A percentile compares a stretch with the other conserved stretches of the same genome.
These are phyloP conservation scores for Monosporascus ibericus DNA, from an alignment of 2,329 filamentous ascomycete genomes.

Conservation along the genomic window DNA sequence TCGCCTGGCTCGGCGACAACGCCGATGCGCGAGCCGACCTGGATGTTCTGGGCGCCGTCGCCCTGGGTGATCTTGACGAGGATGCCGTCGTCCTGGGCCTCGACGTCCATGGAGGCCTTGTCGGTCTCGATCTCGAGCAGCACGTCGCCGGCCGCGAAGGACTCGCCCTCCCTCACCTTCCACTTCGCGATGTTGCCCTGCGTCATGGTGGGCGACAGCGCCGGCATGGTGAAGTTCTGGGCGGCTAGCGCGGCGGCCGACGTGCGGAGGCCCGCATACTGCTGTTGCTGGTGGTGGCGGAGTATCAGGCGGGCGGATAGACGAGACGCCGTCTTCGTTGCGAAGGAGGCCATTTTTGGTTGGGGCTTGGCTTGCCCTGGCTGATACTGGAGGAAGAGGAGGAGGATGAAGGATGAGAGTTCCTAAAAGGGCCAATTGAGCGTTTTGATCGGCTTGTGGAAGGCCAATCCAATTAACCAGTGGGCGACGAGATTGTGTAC, in stretches of 20 bases:
- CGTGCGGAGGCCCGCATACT: constrained; percentile 51
- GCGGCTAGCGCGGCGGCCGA: constrained; percentile 61
- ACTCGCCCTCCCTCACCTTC: constrained; percentile 83
- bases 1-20: constrained; percentile 78
- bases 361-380: constrained; percentile 7
- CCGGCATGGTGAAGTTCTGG: constrained; percentile 87
- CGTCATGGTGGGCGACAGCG: constrained; percentile 88
- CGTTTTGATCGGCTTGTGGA: constrained; percentile 11
- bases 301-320: constrained; percentile 53
- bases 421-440: constrained; percentile 23
- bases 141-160: constrained; percentile 77
- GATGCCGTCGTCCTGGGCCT: constrained; percentile 84
- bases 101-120: constrained; percentile 92
- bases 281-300: background rate
- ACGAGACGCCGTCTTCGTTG: constrained; percentile 51
- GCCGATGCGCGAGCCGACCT: constrained; percentile 76
- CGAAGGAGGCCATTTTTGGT: constrained; percentile 58
- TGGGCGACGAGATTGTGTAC: no score
- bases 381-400: constrained; percentile 10
- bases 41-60: constrained; percentile 69
- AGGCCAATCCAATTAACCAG: background rate
- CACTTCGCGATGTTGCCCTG: constrained; percentile 83
- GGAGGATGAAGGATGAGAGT: constrained; percentile 17
- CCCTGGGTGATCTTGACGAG: constrained; percentile 74
- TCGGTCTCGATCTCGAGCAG: constrained; percentile 90